Base-by-base conservation (phyloP, 768 basidiomycete species). In the Rhodocollybia butyracea region DNA sequence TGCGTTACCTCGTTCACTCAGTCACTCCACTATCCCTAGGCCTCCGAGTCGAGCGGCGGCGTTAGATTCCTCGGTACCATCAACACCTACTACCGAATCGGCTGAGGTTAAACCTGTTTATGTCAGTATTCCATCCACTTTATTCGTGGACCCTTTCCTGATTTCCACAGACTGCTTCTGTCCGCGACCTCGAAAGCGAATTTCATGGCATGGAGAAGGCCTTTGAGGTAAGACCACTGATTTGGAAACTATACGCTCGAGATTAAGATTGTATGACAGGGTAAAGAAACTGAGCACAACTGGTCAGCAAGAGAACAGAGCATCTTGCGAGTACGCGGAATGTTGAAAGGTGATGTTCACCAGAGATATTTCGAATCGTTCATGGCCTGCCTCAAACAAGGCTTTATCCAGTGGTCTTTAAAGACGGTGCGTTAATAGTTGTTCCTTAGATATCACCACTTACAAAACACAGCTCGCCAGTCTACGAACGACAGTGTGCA, bases 211-310 rank as follows among this genome's bases (percentile, higher is more conserved):
- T 98, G 88, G 66, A 78, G 19, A 88, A 89, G 51, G 73, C 78
- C 30, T 98, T 97, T 63, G 91, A 92, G 72, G 92, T 88, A 64
- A 47, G 74, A 27, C 2, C 10, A 15, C 15, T n/a, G 4, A 27
- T 27, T 32, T 38, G 29, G 26, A 8, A 21, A 29, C 32, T 29
- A 19, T 7, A 5, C 8, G 31, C 7, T 10, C 19, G n/a, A n/a
- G 6, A n/a, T 36, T 13, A 46, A n/a, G 19, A 30, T 11, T 17
- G 21, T 32, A 46, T n/a, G 52, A n/a, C 8, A 94, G 88, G 97
- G 96, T n/a, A 96, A 84, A 72, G 96, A 99, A 73, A 89, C 90
- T 1, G 96, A 99, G 66, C 91, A 95, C 59, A 99, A 99, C 62
- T 99, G 96, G 96, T 77, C 82, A 40, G 73, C 77, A 27, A 81